Evolutionary conservation across 208 protist species (phyloP), one percentile per base, ranked within the genome.

Genomic region (Leishmania major): DNA sequence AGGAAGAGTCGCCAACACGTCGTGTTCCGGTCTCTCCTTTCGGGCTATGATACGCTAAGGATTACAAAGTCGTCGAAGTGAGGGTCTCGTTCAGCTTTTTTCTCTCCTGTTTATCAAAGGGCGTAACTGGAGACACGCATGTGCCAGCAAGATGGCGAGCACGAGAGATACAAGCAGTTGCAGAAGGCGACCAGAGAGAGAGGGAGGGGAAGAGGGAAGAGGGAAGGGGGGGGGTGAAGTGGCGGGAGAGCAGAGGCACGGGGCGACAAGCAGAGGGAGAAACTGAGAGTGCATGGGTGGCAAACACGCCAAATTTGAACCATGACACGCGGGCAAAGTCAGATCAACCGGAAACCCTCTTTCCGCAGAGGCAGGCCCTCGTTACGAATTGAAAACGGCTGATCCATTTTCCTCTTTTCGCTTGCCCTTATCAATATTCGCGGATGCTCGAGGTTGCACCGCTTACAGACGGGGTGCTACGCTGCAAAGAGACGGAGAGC

Each of bases 1-100:
- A 57, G n/a, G 78, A 75, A 86, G 60, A 75, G 40, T 53, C n/a
- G 71, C 15, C 47, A 43, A 19, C 43, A 74, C 69, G 71, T 51
- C 45, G 71, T 51, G 45, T 7, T 57, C 43, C 69, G 69, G 60
- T 57, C 71, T 57, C n/a, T 49, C 37, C 22, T 69, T 40, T 57
- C 45, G 47, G 40, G 71, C 17, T 40, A 75, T 75, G 40, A 75
- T 40, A 47, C 6, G 71, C 71, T 57, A 75, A 57, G 17, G 47
- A 57, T 75, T 47, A 25, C 35, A 75, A 53, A 35, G 71, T 57
- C 71, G 25, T 75, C 31, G n/a, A 75, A 19, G 28, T 40, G 71
- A 57, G n/a, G 47, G 17, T 10, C 57, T 37, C 45, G 47, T 31
- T 28, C 7, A 49, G 22, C 13, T 10, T 40, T 57, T 17, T 75